Evolutionary conservation across 768 basidiomycete genomes (phyloP).

Genomic region (Rossbeevera mucosa): DNA sequence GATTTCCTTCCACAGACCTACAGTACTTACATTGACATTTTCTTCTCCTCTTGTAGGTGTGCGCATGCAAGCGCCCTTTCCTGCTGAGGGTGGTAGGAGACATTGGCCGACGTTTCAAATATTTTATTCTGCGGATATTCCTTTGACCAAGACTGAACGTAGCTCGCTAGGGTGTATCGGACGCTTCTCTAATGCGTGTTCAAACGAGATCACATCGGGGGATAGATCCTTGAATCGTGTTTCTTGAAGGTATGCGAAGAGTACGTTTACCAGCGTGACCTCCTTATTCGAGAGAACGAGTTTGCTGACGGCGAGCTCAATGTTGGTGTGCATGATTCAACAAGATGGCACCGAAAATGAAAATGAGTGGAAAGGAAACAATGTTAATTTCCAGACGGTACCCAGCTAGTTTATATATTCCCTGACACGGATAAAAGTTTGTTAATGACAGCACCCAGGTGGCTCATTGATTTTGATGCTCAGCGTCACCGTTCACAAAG

Average conservation of each 20-base stretch:
- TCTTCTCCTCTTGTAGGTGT: neutral
- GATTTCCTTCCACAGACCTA: neutral
- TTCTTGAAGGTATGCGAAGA: conserved; percentile 8
- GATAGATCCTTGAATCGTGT: conserved; percentile 10
- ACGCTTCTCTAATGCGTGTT: conserved; percentile 17
- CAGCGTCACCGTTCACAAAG: neutral
- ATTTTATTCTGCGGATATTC: conserved; percentile 3
- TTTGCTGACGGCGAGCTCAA: conserved; percentile 8
- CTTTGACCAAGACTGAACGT: conserved; percentile 1
- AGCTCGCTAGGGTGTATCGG: conserved; percentile 1
- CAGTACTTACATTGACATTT: conserved; percentile 4
- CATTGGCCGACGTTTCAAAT: neutral
- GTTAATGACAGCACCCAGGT: neutral
- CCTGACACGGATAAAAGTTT: conserved; percentile 8
- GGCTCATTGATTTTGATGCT: neutral
- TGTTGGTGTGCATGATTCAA: conserved; percentile 11
- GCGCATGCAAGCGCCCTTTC: neutral
- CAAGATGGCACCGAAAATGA: neutral
- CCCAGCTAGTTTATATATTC: neutral
- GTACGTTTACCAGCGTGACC: conserved; percentile 6
- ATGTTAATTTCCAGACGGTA: neutral
- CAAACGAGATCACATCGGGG: conserved; percentile 11
- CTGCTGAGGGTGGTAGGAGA: neutral
- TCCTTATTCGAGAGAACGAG: conserved; percentile 7
- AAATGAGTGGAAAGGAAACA: neutral